Base-by-base conservation (phyloP, 805 yeast genomes). In the Pichia kluyveri region DNA sequence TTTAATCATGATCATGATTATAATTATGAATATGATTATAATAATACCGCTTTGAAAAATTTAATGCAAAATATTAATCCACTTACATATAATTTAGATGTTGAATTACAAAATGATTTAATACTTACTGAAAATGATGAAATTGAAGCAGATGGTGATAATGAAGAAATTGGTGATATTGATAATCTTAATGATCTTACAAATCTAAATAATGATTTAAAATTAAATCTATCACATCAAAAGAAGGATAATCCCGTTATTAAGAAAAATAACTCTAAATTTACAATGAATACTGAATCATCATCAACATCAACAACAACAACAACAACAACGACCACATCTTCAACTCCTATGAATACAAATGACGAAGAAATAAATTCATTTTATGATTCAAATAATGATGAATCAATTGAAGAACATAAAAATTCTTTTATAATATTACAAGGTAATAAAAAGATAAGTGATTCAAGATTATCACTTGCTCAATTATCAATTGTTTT, bases 381-480 rank as follows among this genome's bases (percentile, higher is more conserved):
- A 3, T 12, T 8, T 6, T 30, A 30, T 34, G 37, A 34, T 34
- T 34, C 37, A 30, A 30, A 30, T 30, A 30, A 30, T 23, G 26
- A 23, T 30, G 32, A 30, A 30, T 30, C 32, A 30, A 30, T 11
- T 30, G 32, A 30, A 30, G 32, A 30, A 17, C 23, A 37, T 17
- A n/a, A 37, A 17, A 37, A 37, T 37, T 37, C 39, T 4, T 17
- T 37, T 9, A 17, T 37, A 17, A 37, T 37, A 37, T 6, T 37
- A 37, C 39, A n/a, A 37, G 23, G 39, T 17, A 37, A 37, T 37
- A 37, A 60, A 44, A 60, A 62, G 32, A 55, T 63, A 7, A 54
- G 61, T 30, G 81, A 77, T 54, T 78, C 85, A 5, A 64, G 86
- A 50, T 60, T 82, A 31, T 81, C 85, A 15, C 68, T 80, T 4